phyloP scores from a whole-genome alignment of 2,329 filamentous ascomycete species.

The Aciculosporium take region DNA sequence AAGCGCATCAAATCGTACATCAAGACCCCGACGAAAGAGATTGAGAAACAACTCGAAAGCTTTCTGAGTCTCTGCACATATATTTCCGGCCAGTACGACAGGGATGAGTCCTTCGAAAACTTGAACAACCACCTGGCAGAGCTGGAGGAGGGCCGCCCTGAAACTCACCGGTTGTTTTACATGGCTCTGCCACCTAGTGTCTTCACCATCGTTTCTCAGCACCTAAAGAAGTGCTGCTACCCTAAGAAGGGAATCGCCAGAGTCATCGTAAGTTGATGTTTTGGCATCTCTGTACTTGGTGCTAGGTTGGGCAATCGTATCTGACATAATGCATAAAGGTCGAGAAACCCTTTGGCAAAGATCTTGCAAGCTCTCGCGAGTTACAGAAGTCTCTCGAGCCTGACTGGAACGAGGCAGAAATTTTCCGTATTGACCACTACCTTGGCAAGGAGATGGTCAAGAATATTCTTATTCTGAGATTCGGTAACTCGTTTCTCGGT shows the following conservation, averaged over 20 bases:
- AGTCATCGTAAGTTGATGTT: constrained; percentile 54
- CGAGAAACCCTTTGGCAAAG: constrained; percentile 98
- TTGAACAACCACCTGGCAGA: constrained; percentile 76
- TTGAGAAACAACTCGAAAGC: constrained; percentile 85
- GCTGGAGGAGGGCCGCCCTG: constrained; percentile 66
- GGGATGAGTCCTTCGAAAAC: constrained; percentile 82
- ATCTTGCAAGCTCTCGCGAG: constrained; percentile 83
- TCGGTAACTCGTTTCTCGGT: constrained; percentile 97
- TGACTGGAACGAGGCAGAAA: constrained; percentile 97
- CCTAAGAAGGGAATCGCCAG: constrained; percentile 79
- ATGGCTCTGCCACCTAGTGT: constrained; percentile 97
- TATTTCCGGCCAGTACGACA: constrained; percentile 92
- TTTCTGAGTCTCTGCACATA: constrained; percentile 86
- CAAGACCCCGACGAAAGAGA: constrained; percentile 95
- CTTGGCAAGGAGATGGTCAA: constrained; percentile 99
- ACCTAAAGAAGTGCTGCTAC: constrained; percentile 95
- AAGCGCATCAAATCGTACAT: constrained; percentile 94
- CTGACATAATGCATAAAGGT: constrained; percentile 41
- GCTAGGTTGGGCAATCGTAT: not conserved
- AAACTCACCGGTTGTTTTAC: constrained; percentile 93
- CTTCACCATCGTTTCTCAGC: constrained; percentile 94
- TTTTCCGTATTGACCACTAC: constrained; percentile 99
- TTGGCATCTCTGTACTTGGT: not conserved
- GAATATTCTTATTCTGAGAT: constrained; percentile 95
- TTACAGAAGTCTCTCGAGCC: constrained; percentile 89